Percentiles rank a stretch among this genome's conserved stretches.
Conservation (phyloP, 1,284 basidiomycete species). For the Sporisorium graminicola region DNA sequence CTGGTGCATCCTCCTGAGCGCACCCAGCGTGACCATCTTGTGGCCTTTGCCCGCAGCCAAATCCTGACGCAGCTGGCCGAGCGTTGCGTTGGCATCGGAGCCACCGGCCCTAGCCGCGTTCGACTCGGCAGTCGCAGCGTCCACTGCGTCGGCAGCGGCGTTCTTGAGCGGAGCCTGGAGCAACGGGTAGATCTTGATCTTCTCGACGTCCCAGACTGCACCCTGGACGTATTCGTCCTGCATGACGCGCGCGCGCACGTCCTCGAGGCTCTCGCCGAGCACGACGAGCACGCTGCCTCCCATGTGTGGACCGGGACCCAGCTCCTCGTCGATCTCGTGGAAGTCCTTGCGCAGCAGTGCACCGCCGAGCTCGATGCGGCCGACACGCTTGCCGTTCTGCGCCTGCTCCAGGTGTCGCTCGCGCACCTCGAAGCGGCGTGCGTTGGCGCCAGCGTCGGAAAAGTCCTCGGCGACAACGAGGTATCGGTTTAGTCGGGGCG, state of each 20-base stretch:
- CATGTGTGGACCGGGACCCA: slow-evolving; percentile 47
- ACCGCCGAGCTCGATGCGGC: slow-evolving; percentile 57
- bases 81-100: slow-evolving; percentile 31
- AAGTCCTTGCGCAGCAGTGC: slow-evolving; percentile 55
- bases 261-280: slow-evolving; percentile 54
- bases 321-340: slow-evolving; percentile 40
- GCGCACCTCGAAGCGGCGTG: slow-evolving; percentile 55
- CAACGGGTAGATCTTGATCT: slow-evolving; percentile 54
- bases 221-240: slow-evolving; percentile 56
- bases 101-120: background rate
- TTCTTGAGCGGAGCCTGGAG: slow-evolving; percentile 44
- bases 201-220: slow-evolving; percentile 50
- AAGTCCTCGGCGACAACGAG: slow-evolving; percentile 54
- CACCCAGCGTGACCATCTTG: slow-evolving; percentile 45
- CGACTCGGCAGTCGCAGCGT: background rate
- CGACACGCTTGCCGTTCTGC: slow-evolving; percentile 45
- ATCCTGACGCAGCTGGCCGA: slow-evolving; percentile 52
- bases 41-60: slow-evolving; percentile 41
- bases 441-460: slow-evolving; percentile 43
- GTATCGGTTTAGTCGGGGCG: slow-evolving; percentile 48
- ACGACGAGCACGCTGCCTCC: slow-evolving; percentile 53
- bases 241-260: slow-evolving; percentile 42
- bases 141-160: background rate
- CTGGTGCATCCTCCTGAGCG: slow-evolving; percentile 48
- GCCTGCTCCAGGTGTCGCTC: slow-evolving; percentile 57